Base-by-base conservation (phyloP, 1,284 basidiomycete species). In the Pterula multifida region DNA sequence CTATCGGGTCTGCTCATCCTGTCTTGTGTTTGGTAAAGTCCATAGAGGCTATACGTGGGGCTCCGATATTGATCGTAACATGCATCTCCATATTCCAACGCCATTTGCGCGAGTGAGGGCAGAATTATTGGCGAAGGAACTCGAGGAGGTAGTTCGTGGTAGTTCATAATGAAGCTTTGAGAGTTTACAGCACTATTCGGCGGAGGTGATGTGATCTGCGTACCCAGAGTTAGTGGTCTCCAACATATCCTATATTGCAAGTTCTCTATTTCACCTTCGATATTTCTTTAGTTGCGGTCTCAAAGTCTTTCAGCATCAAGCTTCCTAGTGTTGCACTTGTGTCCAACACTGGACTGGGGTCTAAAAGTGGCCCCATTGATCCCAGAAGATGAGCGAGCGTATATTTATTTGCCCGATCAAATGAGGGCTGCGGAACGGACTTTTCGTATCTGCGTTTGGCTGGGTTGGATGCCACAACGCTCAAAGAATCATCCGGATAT, bases 1-100 rank as follows among this genome's bases (percentile, higher is more conserved):
- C 45, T 36, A 36, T 32, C 15, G 39, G 19, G 11, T 6, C 28
- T 65, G 54, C 79, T 80, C 66, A 77, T 84, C 59, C 76, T 66
- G 51, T 81, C 78, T 17, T n/a, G n/a, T n/a, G n/a, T n/a, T n/a
- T 79, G 79, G 58, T 87, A 88, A 56, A 86, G 57, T 44, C 81
- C 81, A 58, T 82, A 88, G 51, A 88, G 77, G 60, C 85, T 88
- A 56, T 88, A 88, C 2, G 85, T 88, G 21, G 85, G 84, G 57
- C 85, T 86, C 55, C 78, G 70, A 55, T 88, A 87, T 36, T 78
- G 76, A 1, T 66, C 73, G 61, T 75, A 83, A 3, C 78, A 46
- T 78, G 73, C 11, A 75, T 71, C 53, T 82, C 76, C 2, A 66
- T 83, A 79, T 47, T 75, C 71, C 60, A 87, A 58, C 48, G 75